Evolutionary conservation across 257 asterid genomes (phyloP).

Genomic region (Salvia hispanica): DNA sequence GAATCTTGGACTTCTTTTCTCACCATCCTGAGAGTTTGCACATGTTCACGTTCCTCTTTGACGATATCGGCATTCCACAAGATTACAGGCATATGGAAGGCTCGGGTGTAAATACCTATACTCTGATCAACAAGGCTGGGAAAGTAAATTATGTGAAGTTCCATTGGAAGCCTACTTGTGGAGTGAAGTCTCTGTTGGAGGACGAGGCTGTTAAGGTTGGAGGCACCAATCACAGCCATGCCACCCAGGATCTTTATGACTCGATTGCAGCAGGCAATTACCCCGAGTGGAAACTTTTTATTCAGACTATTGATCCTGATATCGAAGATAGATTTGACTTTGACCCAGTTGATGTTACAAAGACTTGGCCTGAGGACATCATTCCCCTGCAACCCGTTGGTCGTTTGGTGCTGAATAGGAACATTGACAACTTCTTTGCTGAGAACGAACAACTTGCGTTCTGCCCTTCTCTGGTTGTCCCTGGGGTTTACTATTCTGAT

Average conservation of each 20-base stretch:
- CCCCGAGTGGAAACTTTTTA: conserved; percentile 90
- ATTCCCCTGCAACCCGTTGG: conserved; percentile 92
- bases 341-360: conserved; percentile 86
- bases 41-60: conserved; percentile 78
- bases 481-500: conserved; percentile 62
- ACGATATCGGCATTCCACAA: conserved; percentile 84
- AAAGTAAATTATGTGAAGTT: conserved; percentile 80
- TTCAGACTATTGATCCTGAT: conserved; percentile 78
- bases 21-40: conserved; percentile 83
- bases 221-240: conserved; percentile 91
- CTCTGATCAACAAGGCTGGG: conserved; percentile 77
- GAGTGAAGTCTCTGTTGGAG: conserved; percentile 78
- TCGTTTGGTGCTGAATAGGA: conserved; percentile 83
- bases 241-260: conserved; percentile 83
- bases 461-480: conserved; percentile 56
- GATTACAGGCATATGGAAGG: conserved; percentile 97
- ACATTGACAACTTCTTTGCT: conserved; percentile 73
- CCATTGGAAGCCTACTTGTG: conserved; percentile 96
- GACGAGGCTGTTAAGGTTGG: conserved; percentile 77
- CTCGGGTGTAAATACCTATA: conserved; percentile 78
- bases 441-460: conserved; percentile 69
- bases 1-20: conserved; percentile 80
- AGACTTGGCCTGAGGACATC: conserved; percentile 92
- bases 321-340: conserved; percentile 79
- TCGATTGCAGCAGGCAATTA: conserved; percentile 83